Base-by-base conservation (phyloP, 1,284 basidiomycete genomes). In the Sanghuangporus baumii region DNA sequence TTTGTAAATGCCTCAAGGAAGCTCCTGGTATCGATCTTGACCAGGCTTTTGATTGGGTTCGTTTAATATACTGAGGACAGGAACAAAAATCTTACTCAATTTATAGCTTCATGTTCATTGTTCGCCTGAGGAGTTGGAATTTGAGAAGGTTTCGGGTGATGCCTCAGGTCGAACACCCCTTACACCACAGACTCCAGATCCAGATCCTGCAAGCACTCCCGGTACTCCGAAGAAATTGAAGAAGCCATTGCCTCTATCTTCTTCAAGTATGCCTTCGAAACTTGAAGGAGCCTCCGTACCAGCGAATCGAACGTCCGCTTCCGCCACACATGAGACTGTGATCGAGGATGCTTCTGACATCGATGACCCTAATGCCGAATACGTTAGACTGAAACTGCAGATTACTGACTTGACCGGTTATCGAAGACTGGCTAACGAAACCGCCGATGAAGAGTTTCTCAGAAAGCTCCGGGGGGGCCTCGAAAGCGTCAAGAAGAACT, bases 31-130 rank as follows among this genome's bases (percentile, higher is more conserved):
- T 92, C 18, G 92, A 95, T 6, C 79, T 97, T 47, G 94, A 98
- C 20, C 92, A 96, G 61, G 94, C 92, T n/a, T 81, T 93, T 61
- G 91, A 94, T 70, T 97, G 94, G 94, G 94, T 96, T 69, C 65
- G 86, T 73, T 4, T 43, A n/a, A 11, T 12, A 18, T 5, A 38
- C 16, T 4, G 48, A 20, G 52, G 26, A 31, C 26, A 56, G 38
- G 23, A 26, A 55, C 47, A 51, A 61, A 16, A 41, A 58, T 38
- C 66, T 57, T 62, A 64, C 51, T 68, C 26, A 38, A 3, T 6
- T 14, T 18, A 66, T 65, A 94, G 93, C 79, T 95, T 62, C 86
- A 83, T 73, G 70, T 88, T 3, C 81, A 89, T 72, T 88, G 87
- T 68, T 72, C 82, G 2, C 84, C 88, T 65, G 82, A 85, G 20